A percentile compares a stretch with the other conserved stretches of the same genome.
Evolutionary conservation across 176 grass and related monocot species (phyloP).

Genomic region (Eleusine indica): DNA sequence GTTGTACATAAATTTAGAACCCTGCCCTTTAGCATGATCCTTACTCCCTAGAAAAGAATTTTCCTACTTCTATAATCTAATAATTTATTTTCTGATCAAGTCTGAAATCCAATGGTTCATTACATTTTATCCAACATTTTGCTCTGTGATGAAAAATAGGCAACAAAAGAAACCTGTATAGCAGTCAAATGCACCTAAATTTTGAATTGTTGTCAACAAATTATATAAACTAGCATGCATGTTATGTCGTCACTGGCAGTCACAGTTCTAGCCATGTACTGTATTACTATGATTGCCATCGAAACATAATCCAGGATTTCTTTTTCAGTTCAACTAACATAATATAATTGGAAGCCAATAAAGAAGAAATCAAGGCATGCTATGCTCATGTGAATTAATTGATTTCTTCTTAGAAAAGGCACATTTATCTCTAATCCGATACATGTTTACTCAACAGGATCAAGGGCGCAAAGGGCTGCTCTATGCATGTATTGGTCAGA

Average conservation of each 20-base stretch:
- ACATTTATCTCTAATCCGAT: conserved; percentile 19
- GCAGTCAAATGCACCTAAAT: neutral
- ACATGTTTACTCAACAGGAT: conserved; percentile 47
- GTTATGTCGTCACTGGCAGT: neutral
- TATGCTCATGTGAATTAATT: neutral
- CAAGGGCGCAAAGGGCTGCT: conserved; percentile 56
- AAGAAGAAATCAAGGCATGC: neutral
- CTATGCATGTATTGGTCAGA: conserved; percentile 50
- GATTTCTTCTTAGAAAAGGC: neutral
- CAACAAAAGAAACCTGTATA: neutral
- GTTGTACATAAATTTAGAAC: conserved; percentile 18
- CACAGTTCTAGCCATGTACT: neutral
- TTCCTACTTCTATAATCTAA: neutral
- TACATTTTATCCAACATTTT: neutral
- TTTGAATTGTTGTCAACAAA: neutral
- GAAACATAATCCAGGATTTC: neutral
- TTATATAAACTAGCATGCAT: conserved; percentile 2
- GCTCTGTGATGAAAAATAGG: neutral
- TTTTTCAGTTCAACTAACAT: neutral
- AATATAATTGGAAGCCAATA: neutral
- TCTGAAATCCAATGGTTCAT: neutral
- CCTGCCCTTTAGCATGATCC: neutral
- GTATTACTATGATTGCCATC: neutral
- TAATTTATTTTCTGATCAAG: neutral
- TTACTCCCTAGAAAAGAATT: conserved; percentile 17